Evolutionary conservation across 306 rosid species (phyloP).

Genomic region (Medicago ruthenica): DNA sequence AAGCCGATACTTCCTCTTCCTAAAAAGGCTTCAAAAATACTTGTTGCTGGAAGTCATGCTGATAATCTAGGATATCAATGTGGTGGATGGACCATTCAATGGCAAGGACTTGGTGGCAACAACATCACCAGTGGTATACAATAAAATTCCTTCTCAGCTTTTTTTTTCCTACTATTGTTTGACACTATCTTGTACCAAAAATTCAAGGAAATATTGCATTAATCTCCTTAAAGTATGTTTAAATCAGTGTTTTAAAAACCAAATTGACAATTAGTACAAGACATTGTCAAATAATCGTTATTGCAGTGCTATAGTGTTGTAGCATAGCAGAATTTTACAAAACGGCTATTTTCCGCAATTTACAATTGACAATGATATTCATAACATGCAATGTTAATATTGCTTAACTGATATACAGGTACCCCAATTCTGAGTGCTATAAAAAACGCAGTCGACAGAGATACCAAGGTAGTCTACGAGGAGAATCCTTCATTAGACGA

Average conservation of each 20-base stretch:
- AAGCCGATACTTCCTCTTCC: slow-evolving; percentile 52
- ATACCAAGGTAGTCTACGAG: slow-evolving; percentile 36
- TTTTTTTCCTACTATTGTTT: neutral
- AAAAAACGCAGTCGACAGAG: slow-evolving; percentile 37
- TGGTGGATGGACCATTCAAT: slow-evolving; percentile 55
- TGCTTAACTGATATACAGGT: slow-evolving; percentile 25
- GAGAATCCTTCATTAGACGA: slow-evolving; percentile 35
- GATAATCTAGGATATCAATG: slow-evolving; percentile 55
- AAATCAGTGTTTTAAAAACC: too few species aligned
- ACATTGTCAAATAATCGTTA: neutral
- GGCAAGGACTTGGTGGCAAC: slow-evolving; percentile 50
- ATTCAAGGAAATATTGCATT: too few species aligned
- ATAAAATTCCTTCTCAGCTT: neutral
- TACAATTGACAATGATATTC: neutral
- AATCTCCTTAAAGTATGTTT: too few species aligned
- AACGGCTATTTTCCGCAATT: neutral
- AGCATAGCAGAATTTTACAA: neutral
- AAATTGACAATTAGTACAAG: neutral
- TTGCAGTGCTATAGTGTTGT: neutral
- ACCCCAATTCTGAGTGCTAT: slow-evolving; percentile 46
- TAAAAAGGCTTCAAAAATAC: slow-evolving; percentile 45
- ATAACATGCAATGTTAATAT: neutral
- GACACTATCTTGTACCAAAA: too few species aligned
- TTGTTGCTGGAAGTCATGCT: slow-evolving; percentile 54
- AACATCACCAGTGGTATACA: slow-evolving; percentile 38